These are phyloP conservation scores for Aspergillus fischeri DNA, from an alignment of 2,329 filamentous ascomycete genomes.

Conservation along the genomic window DNA sequence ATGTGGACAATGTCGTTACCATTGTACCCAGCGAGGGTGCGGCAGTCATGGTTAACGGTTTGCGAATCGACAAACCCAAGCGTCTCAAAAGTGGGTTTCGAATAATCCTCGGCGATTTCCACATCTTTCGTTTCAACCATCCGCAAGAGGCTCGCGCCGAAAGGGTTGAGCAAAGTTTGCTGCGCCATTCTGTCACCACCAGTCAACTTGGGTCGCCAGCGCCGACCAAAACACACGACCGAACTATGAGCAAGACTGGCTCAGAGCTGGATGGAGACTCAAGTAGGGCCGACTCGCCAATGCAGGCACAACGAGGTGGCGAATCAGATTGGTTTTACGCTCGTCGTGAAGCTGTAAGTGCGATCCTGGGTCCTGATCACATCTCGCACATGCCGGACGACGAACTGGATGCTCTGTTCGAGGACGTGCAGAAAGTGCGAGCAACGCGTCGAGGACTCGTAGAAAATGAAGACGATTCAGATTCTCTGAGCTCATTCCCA, in stretches of 20 bases:
- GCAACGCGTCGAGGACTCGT: constrained; percentile 72
- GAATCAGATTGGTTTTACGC: constrained; percentile 96
- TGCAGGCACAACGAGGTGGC: constrained; percentile 61
- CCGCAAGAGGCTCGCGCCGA: constrained; percentile 93
- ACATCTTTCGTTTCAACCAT: constrained; percentile 98
- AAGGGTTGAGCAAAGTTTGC: constrained; percentile 77
- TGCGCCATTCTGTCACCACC: constrained; percentile 73
- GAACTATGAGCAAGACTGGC: constrained; percentile 70
- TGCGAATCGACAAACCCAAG: constrained; percentile 79
- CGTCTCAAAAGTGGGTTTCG: constrained; percentile 87
- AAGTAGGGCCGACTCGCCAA: constrained; percentile 75
- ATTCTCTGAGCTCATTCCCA: constrained; percentile 83
- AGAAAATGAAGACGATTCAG: constrained; percentile 69
- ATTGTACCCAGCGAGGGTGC: constrained; percentile 86
- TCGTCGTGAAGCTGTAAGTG: constrained; percentile 84
- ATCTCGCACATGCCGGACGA: constrained; percentile 88
- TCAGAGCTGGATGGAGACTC: constrained; percentile 71
- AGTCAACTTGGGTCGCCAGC: constrained; percentile 63
- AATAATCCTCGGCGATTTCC: constrained; percentile 94
- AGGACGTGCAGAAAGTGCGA: constrained; percentile 84
- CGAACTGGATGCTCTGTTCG: constrained; percentile 87
- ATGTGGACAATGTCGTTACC: constrained; percentile 88
- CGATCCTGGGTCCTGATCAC: constrained; percentile 84
- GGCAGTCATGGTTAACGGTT: constrained; percentile 95
- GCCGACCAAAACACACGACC: constrained; percentile 65